Conservation (phyloP, 2,329 filamentous ascomycete genomes). For the Basipetospora chlamydospora region DNA sequence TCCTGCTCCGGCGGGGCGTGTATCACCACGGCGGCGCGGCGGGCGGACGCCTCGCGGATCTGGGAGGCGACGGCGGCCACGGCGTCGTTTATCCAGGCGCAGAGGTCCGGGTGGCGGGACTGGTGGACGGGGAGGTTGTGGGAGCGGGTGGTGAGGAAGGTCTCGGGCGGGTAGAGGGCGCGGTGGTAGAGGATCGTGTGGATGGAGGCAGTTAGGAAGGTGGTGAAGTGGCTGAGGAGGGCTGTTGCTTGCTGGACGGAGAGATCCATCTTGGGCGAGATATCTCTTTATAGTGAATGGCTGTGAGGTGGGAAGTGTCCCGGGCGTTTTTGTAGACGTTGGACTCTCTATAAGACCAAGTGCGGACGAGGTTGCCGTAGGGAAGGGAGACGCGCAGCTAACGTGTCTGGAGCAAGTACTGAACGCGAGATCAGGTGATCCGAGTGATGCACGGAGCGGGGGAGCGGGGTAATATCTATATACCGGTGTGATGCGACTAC, state of each 20-base stretch:
- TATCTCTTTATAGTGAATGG: constrained; percentile 3
- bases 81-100: constrained; percentile 73
- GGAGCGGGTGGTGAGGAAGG: constrained; percentile 66
- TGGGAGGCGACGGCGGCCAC: constrained; percentile 57
- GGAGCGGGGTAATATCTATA: neutral
- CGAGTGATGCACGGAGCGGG: too few relatives aligned
- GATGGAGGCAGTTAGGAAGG: constrained; percentile 68
- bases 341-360: too few relatives aligned
- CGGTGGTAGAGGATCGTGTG: constrained; percentile 82
- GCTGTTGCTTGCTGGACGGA: constrained; percentile 28
- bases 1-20: constrained; percentile 18
- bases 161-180: constrained; percentile 58
- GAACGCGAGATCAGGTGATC: constrained; percentile 8
- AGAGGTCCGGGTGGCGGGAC: constrained; percentile 73
- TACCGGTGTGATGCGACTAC: neutral
- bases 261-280: constrained; percentile 12
- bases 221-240: constrained; percentile 56
- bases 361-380: neutral
- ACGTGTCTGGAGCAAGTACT: neutral
- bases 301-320: neutral
- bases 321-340: too few relatives aligned
- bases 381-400: neutral
- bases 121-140: constrained; percentile 78
- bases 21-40: constrained; percentile 33
- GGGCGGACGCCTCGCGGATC: constrained; percentile 41